Percentiles rank a stretch among this genome's conserved stretches.
These are phyloP conservation scores for Leccinum ochraceum DNA, from an alignment of 768 basidiomycete species.

Conservation along the genomic window DNA sequence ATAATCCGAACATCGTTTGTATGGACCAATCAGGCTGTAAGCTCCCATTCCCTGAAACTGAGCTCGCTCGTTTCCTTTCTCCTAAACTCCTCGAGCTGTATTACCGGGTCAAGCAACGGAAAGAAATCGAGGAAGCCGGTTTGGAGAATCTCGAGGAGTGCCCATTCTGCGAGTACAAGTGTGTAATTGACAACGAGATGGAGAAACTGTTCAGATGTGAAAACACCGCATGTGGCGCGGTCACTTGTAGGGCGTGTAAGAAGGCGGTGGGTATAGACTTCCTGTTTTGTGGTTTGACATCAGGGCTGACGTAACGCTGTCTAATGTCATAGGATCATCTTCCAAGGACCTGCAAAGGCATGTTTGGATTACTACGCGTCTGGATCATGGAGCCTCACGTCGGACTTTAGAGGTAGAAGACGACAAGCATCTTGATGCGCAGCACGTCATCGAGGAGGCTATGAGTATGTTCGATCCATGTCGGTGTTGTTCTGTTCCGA, in stretches of 20 bases:
- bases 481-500: not conserved
- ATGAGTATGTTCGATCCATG: slow-evolving; percentile 63
- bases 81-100: slow-evolving; percentile 68
- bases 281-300: not conserved
- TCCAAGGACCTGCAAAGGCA: slow-evolving; percentile 80
- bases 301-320: slow-evolving; percentile 1
- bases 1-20: slow-evolving; percentile 65
- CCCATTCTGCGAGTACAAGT: slow-evolving; percentile 87
- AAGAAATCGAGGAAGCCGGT: slow-evolving; percentile 77
- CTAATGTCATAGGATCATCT: slow-evolving; percentile 65
- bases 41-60: slow-evolving; percentile 63
- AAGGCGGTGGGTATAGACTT: slow-evolving; percentile 49
- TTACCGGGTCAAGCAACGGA: slow-evolving; percentile 71
- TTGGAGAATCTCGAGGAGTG: slow-evolving; percentile 85
- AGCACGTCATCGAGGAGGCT: slow-evolving; percentile 86
- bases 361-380: not conserved
- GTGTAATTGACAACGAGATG: slow-evolving; percentile 67
- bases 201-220: slow-evolving; percentile 63
- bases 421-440: slow-evolving; percentile 70
- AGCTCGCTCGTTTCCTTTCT: slow-evolving; percentile 68
- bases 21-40: slow-evolving; percentile 81
- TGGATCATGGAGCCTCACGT: not conserved
- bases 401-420: slow-evolving; percentile 61
- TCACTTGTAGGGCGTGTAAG: slow-evolving; percentile 82
- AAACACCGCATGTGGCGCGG: slow-evolving; percentile 66